Evolutionary conservation across 495 filamentous ascomycete genomes (phyloP).

Genomic region (Lepidopterella palustris): DNA sequence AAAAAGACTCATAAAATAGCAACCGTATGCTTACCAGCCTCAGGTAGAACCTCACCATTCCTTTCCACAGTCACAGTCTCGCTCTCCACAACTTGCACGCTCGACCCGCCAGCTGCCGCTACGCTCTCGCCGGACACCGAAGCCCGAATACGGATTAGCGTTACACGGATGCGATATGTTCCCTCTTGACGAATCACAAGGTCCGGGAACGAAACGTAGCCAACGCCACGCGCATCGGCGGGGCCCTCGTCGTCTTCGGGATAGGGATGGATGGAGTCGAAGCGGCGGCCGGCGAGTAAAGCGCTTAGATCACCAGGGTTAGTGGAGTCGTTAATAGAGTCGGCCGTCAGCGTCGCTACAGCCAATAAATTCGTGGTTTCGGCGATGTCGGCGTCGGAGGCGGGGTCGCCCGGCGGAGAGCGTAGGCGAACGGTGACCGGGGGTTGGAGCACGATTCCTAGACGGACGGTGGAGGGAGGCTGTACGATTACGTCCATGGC

Average conservation of each 20-base stretch:
- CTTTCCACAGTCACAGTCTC: conserved; percentile 32
- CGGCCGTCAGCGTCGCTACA: conserved; percentile 18
- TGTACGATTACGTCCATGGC: conserved; percentile 26
- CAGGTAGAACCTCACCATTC: conserved; percentile 1
- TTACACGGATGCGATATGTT: conserved; percentile 33
- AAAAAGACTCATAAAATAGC: conserved; percentile 22
- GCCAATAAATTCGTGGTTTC: conserved; percentile 25
- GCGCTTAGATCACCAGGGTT: conserved; percentile 16
- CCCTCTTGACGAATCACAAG: conserved; percentile 34
- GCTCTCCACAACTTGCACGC: conserved; percentile 31
- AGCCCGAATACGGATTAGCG: conserved; percentile 30
- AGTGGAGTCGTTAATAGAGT: conserved; percentile 11
- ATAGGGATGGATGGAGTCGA: conserved; percentile 24
- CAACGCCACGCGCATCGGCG: conserved; percentile 24
- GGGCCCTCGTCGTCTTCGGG: conserved; percentile 20
- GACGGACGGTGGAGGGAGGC: conserved; percentile 16
- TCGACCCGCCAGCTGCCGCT: conserved; percentile 19
- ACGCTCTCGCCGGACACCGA: conserved; percentile 13
- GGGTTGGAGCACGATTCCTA: conserved; percentile 8
- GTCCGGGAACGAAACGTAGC: conserved; percentile 34
- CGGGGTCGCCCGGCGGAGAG: conserved; percentile 5
- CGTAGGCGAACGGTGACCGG: conserved; percentile 22
- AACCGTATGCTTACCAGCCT: conserved; percentile 27
- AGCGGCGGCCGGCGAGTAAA: conserved; percentile 17
- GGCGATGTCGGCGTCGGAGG: conserved; percentile 11